These are phyloP conservation scores for Syzygium jambos DNA, from an alignment of 345 rosid species.

Conservation along the genomic window DNA sequence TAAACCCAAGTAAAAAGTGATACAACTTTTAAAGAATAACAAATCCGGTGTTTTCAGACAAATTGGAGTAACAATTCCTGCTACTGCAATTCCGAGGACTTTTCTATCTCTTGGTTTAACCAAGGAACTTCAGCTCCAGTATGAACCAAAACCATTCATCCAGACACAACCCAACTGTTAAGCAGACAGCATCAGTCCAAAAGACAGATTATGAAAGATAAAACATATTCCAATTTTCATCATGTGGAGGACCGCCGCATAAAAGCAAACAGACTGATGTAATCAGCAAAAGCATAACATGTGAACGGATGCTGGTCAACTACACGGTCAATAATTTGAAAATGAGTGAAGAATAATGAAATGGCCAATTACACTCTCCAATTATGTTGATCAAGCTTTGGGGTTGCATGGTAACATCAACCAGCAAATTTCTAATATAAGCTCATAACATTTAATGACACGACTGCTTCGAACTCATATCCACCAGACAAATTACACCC, in stretches of 20 bases:
- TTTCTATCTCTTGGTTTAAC: not conserved
- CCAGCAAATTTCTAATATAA: not conserved
- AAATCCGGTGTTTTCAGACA: not conserved
- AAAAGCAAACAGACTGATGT: not conserved
- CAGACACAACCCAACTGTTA: not conserved
- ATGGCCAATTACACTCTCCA: not conserved
- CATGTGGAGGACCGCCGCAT: not conserved
- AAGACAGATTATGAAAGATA: not conserved
- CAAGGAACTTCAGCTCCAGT: not conserved
- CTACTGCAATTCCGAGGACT: not conserved
- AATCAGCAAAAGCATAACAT: not conserved
- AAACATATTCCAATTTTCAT: not conserved
- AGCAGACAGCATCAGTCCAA: not conserved
- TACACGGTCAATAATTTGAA: not conserved
- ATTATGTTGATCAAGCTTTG: not conserved
- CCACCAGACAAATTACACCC: not conserved
- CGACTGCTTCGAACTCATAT: not conserved
- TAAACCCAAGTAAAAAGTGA: not conserved
- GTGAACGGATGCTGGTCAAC: not conserved
- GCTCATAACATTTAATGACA: not conserved
- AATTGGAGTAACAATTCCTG: not conserved
- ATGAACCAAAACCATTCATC: not conserved
- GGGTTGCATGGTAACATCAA: not conserved
- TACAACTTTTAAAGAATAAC: not conserved
- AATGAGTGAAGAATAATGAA: not conserved